phyloP scores from a whole-genome alignment of 2,329 filamentous ascomycete genomes.

The Aspergillus vadensis region DNA sequence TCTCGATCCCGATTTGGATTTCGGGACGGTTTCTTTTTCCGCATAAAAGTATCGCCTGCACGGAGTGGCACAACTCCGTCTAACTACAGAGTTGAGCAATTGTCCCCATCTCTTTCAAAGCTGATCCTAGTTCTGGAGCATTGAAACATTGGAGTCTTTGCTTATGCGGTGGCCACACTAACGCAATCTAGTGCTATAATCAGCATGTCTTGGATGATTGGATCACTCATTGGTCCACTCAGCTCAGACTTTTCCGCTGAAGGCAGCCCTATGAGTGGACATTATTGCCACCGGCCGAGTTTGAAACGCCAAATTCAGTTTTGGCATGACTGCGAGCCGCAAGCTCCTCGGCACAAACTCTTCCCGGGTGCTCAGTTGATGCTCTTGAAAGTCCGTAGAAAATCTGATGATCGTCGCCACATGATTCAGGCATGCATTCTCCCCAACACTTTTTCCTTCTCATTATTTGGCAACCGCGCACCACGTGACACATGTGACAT shows the following conservation, averaged over 20 bases:
- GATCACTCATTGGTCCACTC: not conserved
- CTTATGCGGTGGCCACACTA: not conserved
- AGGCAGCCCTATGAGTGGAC: constrained; percentile 3
- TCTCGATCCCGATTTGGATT: not conserved
- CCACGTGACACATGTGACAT: not conserved
- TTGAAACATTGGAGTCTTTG: not conserved
- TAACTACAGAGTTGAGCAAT: not conserved
- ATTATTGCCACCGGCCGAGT: not conserved
- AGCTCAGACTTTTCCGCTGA: not conserved
- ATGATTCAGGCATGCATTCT: not conserved
- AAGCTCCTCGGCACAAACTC: not conserved
- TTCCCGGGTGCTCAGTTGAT: not conserved
- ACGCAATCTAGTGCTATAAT: not conserved
- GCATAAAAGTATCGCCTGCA: not conserved
- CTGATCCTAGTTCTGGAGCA: too few relatives aligned
- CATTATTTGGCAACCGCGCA: not conserved
- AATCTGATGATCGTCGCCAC: constrained; percentile 2
- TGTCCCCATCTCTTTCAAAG: too few relatives aligned
- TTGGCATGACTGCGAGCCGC: not conserved
- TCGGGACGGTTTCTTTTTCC: constrained; percentile 1
- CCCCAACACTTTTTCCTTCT: not conserved
- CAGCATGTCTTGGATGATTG: not conserved
- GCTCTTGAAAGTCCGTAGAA: not conserved
- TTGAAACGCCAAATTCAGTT: not conserved
- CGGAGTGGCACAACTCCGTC: not conserved